Conservation (phyloP, 768 basidiomycete genomes). For the Naganishia vaughanmartiniae region DNA sequence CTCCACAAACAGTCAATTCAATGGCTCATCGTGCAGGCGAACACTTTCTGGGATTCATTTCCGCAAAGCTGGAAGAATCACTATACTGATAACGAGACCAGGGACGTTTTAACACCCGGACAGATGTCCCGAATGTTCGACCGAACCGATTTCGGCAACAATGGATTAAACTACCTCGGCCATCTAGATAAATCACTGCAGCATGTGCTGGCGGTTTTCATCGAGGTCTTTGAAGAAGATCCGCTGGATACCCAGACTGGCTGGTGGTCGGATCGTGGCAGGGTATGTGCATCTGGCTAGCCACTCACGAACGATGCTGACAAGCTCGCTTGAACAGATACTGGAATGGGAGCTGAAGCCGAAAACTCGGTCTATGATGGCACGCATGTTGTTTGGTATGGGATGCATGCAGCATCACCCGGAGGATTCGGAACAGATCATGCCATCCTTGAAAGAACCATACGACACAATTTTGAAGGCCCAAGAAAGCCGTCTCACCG, state of each 20-base stretch:
- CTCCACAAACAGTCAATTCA: neutral
- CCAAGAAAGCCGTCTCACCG: neutral
- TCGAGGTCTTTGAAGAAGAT: neutral
- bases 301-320: neutral
- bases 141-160: neutral
- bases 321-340: neutral
- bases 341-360: neutral
- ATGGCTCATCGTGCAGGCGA: neutral
- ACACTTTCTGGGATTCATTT: neutral
- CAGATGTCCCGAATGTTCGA: neutral
- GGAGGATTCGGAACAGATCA: neutral
- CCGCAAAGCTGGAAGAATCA: neutral
- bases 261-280: neutral
- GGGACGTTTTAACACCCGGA: neutral
- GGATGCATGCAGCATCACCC: neutral
- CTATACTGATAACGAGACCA: neutral
- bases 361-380: neutral
- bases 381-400: neutral
- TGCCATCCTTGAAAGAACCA: neutral
- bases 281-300: neutral
- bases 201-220: neutral
- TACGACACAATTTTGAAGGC: neutral
- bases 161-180: neutral
- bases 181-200: neutral
- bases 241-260: neutral